Base-by-base conservation (phyloP, 106 monocot genomes). In the Chionographis japonica region DNA sequence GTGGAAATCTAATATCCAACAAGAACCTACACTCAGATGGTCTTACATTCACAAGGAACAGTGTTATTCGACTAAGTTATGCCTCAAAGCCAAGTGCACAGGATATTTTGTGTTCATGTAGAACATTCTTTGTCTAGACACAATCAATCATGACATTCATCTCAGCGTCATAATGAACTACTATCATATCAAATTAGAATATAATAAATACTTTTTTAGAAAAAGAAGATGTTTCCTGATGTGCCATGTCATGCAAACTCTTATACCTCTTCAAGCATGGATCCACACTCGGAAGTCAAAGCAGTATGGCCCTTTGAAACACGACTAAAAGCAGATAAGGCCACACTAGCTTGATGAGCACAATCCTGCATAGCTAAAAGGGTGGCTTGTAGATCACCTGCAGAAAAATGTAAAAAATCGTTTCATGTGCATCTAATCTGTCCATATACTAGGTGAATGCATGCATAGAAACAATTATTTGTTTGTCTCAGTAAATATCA, bases 211-310 rank as follows among this genome's bases (percentile, higher is more conserved):
- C 27, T 27, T 27, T 27, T 27, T 27, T 1, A 27, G 27, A 27
- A 27, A 27, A 27, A 27, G 27, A 27, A 27, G 27, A 27, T 27
- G 27, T 27, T 27, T 27, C 27, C 27, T 27, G 27, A 27, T 27
- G 27, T 27, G 27, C 27, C 1, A 27, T 27, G 27, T 27, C 27
- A 27, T 27, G 27, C 27, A 27, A 62, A 54, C 5, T 60, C 10
- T 15, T 3, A 19, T 98, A 98, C 98, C 98, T 93, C 93, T 74
- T 98, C 98, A 41, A 98, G 85, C 77, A 98, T 84, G 20, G 83
- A 83, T 60, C 90, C 98, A 79, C 93, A 87, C 69, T 98, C 98
- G 62, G 87, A 80, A 66, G 90, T 90, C 79, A 98, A 81, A 68
- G 89, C 80, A 71, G 78, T 87, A 36, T 84, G 85, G 9, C 77